Base-by-base conservation (phyloP, 2,329 filamentous ascomycete species). In the Trichothecium sympodiale region DNA sequence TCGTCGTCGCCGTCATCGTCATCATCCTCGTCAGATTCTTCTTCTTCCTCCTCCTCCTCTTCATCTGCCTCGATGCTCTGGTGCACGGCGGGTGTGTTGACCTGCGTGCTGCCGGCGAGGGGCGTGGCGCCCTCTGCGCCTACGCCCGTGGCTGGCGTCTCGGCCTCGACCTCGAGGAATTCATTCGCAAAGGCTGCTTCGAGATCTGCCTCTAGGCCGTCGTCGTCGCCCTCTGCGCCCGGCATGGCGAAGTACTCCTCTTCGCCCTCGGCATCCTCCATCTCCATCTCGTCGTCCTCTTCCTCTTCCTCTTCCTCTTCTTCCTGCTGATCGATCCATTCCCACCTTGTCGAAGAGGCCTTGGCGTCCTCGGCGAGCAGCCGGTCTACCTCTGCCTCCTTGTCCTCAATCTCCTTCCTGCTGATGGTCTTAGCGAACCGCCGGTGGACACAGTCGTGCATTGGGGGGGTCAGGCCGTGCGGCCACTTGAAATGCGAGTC, bases 401-500 rank as follows among this genome's bases (percentile, higher is more conserved):
- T 85, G 46, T 85, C 80, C 52, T 89, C 81, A 42, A 91, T 88
- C 44, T 88, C 83, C 40, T 85, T 80, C 38, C 87, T 79, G 41
- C 80, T 85, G 36, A 89, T 74, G 3, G 85, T 78, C 52, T 88
- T 87, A 39, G 86, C 76, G 58, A 94, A 94, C 23, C 87, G 74
- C 18, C 84, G 76, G 54, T 85, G 86, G 30, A 83, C 71, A 30
- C 82, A 85, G 63, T 84, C 85, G 52, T 85, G 82, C 78, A 94
- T 84, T 1, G 87, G 87, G 5, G 87, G 85, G 2, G 86, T 91
- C 15, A 94, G 65, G 23, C 87, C 87, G 56, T 94, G 87, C 1
- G 86, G 82, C 66, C 83, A 94, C 50, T 77, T 80, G 47, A 80
- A 78, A 54, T 33, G 10, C 8, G 58, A 64, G 47, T 85, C 73